Evolutionary conservation across 2,329 filamentous ascomycete species (phyloP), one percentile per base, ranked within the genome.

Genomic region (Dothideomycetes sp.): DNA sequence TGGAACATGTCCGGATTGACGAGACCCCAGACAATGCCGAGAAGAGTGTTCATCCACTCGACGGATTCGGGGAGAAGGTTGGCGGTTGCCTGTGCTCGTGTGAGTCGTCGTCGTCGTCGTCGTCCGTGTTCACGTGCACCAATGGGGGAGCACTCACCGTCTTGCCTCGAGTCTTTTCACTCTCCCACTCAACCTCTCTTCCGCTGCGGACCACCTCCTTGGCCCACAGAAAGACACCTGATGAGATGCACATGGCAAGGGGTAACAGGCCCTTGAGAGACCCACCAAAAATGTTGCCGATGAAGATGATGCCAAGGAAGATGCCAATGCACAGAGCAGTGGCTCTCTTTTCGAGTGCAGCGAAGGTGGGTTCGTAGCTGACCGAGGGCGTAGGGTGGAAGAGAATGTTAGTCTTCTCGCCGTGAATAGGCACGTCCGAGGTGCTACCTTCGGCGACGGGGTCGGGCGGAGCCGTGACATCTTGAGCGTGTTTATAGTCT

Each of bases 1-100:
- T 77, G 69, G 60, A 98, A 91, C 83, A 96, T 93, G 30, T 96
- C 89, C 0, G 91, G 89, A 55, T 96, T 93, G 48, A 95, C 80
- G 4, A 96, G 68, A 1, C 85, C 84, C 91, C 91, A 98, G 30
- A 91, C 72, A 29, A 94, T 75, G 2, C 75, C 76, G 4, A 96
- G 63, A 36, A 91, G 76, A 0, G 84, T 88, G 59, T 98, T 98
- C 74, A 98, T 82, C 91, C 91, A 96, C 57, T 74, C 68, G 5
- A 94, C 88, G 0, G 84, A 93, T 63, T 95, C 89, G 0, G 89
- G 89, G 5, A 96, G 81, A 19, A 96, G 68, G 53, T 95, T 95
- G 20, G 82, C 79, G 2, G 84, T 86, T 1, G 89, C 86, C 60
- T 78, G 36, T 22, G 8, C 16, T 10, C 17, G 31, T 47, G 9